These are phyloP conservation scores for Leccinum idahoense DNA, from an alignment of 1,284 basidiomycete genomes.

Conservation along the genomic window DNA sequence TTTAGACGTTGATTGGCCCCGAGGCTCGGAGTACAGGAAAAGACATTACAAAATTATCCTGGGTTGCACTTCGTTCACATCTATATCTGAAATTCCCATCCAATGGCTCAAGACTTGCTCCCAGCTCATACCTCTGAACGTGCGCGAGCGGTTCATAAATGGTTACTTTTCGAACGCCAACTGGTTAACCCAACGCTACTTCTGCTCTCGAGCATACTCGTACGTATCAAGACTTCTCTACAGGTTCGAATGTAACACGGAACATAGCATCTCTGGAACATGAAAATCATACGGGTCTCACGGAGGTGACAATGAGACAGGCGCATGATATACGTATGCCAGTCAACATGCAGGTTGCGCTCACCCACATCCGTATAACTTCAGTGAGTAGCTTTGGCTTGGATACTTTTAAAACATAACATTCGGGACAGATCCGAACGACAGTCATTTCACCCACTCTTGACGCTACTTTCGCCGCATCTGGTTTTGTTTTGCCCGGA, in stretches of 20 bases:
- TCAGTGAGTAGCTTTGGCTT: conserved; percentile 41
- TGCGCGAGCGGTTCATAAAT: conserved; percentile 52
- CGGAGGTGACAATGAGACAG: conserved; percentile 60
- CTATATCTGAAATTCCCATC: conserved; percentile 73
- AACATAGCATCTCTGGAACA: conserved; percentile 52
- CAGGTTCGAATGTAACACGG: conserved; percentile 8
- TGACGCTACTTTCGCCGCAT: too few relatives aligned
- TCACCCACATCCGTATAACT: conserved; percentile 63
- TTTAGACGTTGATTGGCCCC: conserved; percentile 38
- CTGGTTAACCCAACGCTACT: conserved; percentile 63
- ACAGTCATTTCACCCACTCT: conserved; percentile 57
- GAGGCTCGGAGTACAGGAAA: conserved; percentile 34
- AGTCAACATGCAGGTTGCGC: conserved; percentile 56
- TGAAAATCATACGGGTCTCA: conserved; percentile 48
- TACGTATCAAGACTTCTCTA: conserved; percentile 27
- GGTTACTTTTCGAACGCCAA: conserved; percentile 81
- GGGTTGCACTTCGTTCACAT: conserved; percentile 78
- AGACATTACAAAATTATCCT: conserved; percentile 70
- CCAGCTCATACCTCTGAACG: conserved; percentile 71
- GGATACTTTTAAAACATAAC: conserved; percentile 7
- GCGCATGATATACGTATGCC: conserved; percentile 57
- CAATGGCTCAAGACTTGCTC: conserved; percentile 79
- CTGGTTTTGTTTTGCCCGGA: not conserved
- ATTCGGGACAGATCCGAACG: conserved; percentile 49
- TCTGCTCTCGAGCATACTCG: conserved; percentile 55